A percentile compares a stretch with the other conserved stretches of the same genome.
phyloP scores from a whole-genome alignment of 257 asterid genomes.

The Coffea canephora region DNA sequence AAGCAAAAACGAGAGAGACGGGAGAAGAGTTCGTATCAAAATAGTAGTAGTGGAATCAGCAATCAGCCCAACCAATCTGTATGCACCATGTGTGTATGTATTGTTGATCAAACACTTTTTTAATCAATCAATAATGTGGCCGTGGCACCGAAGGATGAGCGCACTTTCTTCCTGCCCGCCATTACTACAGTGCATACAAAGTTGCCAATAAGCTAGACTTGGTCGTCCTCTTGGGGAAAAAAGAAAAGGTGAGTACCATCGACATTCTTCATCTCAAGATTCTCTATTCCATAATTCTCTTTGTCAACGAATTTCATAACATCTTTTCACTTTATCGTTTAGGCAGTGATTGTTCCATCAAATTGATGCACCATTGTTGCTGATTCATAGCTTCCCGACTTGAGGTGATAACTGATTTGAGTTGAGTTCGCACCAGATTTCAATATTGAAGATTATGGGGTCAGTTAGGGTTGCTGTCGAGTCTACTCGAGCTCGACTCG shows the following conservation, averaged over 20 bases:
- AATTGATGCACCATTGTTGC: not conserved
- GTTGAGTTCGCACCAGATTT: not conserved
- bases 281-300: constrained; percentile 6
- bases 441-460: not conserved
- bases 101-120: too few relatives aligned
- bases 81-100: too few relatives aligned
- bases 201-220: not conserved
- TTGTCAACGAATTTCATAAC: constrained; percentile 4
- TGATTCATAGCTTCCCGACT: not conserved
- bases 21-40: too few relatives aligned
- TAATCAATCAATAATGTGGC: too few relatives aligned
- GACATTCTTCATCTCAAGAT: not conserved
- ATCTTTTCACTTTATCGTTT: not conserved
- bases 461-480: too few relatives aligned
- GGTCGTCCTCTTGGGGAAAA: not conserved
- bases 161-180: not conserved
- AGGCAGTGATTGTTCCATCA: not conserved
- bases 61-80: too few relatives aligned
- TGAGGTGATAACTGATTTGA: not conserved
- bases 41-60: too few relatives aligned
- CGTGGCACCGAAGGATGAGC: not conserved
- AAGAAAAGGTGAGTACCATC: too few relatives aligned
- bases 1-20: too few relatives aligned
- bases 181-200: constrained; percentile 2
- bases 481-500: too few relatives aligned